Conservation (phyloP, 1,284 basidiomycete genomes). For the Rhodofomes roseus region DNA sequence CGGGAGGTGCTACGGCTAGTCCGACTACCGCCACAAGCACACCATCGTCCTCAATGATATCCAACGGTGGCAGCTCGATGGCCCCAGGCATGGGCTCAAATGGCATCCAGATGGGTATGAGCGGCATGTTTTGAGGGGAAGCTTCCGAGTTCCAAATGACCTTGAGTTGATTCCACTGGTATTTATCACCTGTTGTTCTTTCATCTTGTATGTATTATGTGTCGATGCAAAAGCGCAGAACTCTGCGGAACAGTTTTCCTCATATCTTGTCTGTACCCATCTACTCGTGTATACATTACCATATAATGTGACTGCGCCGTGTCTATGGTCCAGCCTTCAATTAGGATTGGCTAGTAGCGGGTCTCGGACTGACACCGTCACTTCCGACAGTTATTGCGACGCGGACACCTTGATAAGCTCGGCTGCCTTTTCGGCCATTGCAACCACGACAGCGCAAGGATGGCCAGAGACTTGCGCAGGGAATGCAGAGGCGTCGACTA, state of each 20-base stretch:
- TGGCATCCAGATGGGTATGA: neutral
- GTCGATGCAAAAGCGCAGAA: too few species aligned
- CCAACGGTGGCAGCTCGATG: too few species aligned
- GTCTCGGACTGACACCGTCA: too few species aligned
- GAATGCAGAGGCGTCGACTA: slow-evolving; percentile 40
- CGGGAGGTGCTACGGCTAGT: neutral
- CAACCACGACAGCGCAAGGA: slow-evolving; percentile 22
- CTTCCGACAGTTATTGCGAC: neutral
- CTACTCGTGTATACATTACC: too few species aligned
- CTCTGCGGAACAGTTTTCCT: too few species aligned
- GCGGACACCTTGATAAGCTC: slow-evolving; percentile 17
- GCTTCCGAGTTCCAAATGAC: neutral
- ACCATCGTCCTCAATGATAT: neutral
- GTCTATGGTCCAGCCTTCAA: too few species aligned
- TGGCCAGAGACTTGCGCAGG: slow-evolving; percentile 25
- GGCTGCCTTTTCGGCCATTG: slow-evolving; percentile 23
- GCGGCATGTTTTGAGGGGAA: neutral
- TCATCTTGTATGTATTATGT: neutral
- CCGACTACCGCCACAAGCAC: neutral
- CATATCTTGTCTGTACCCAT: too few species aligned
- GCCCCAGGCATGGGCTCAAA: neutral
- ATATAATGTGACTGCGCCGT: too few species aligned
- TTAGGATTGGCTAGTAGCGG: too few species aligned
- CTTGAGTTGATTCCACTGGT: neutral
- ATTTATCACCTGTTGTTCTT: neutral